phyloP scores from a whole-genome alignment of 768 basidiomycete species.

The Jaapia argillacea region DNA sequence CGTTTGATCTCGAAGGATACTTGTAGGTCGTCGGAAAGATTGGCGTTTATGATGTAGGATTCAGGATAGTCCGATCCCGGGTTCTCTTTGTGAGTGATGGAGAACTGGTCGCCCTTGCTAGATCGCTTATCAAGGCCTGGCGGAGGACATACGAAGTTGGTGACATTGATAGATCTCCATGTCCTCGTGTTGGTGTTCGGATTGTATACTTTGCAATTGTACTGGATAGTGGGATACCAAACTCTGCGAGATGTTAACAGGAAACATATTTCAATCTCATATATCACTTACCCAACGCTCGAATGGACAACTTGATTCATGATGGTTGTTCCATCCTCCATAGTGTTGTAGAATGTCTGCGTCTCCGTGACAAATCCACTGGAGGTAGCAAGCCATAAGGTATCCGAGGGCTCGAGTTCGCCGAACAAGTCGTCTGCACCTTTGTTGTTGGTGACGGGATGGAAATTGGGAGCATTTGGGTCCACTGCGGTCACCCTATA shows the following conservation, averaged over 20 bases:
- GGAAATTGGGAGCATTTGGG: slow-evolving; percentile 68
- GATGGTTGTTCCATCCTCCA: slow-evolving; percentile 69
- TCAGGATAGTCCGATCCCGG: slow-evolving; percentile 57
- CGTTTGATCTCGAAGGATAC: slow-evolving; percentile 66
- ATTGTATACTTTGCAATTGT: slow-evolving; percentile 83
- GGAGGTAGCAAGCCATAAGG: slow-evolving; percentile 67
- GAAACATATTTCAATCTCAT: slow-evolving; percentile 1
- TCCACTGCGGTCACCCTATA: slow-evolving; percentile 49
- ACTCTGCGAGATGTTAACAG: slow-evolving; percentile 36
- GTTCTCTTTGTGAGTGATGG: slow-evolving; percentile 55
- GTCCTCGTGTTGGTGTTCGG: slow-evolving; percentile 59
- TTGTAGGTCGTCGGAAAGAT: slow-evolving; percentile 72
- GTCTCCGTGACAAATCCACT: slow-evolving; percentile 88
- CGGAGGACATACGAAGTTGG: slow-evolving; percentile 70
- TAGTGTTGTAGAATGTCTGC: slow-evolving; percentile 75
- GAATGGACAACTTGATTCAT: slow-evolving; percentile 88
- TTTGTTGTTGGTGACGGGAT: slow-evolving; percentile 62
- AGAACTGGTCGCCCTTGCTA: slow-evolving; percentile 77
- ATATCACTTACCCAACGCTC: slow-evolving; percentile 63
- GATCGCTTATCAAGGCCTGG: slow-evolving; percentile 78
- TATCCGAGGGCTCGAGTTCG: slow-evolving; percentile 65
- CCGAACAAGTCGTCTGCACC: slow-evolving; percentile 55
- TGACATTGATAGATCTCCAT: slow-evolving; percentile 86
- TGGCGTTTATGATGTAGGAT: slow-evolving; percentile 69
- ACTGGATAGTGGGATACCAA: slow-evolving; percentile 93